Base-by-base conservation (phyloP, 2,329 filamentous ascomycete genomes). In the Penicillium sp. region DNA sequence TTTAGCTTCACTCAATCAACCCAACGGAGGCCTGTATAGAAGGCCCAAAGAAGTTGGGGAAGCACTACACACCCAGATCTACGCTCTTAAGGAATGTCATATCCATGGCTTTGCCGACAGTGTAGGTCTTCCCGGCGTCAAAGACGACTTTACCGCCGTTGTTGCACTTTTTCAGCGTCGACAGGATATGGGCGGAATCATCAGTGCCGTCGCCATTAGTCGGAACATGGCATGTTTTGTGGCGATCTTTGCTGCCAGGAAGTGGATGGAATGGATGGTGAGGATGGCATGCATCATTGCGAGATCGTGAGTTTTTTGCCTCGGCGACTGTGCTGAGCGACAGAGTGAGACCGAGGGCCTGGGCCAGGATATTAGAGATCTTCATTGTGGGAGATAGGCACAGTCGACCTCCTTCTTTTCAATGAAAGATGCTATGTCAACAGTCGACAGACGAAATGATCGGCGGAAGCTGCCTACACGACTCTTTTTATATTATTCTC, bases 61-160 rank as follows among this genome's bases (percentile, higher is more conserved):
- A 18, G 24, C 5, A 27, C 25, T 24, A 51, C 48, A 70, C 71
- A 71, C 79, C 76, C 4, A 86, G 67, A 62, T 88, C 84, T 28
- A 87, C 74, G 53, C 79, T 71, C 38, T 80, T 72, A 13, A 86
- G 68, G 62, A 83, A 85, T 0, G 80, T 84, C 55, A 86, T 65
- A 56, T 87, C 80, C 32, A 87, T 62, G 0, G 83, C 80, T 0
- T 80, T 85, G 11, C 76, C 82, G 51, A 87, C 77, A 1, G 74
- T 79, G 60, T 86, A 87, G 4, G 71, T 73, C 48, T 73, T 69
- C 28, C 78, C 76, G 13, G 71, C 68, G 3, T 75, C 71, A 40
- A 86, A 79, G 2, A 85, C 71, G 4, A 84, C 77, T 9, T 77
- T 79, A 6, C 83, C 83, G 9, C 82, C 82, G 50, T 81, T 67